phyloP scores from a whole-genome alignment of 371 early-diverging fungal species.

The Mucor indicus region DNA sequence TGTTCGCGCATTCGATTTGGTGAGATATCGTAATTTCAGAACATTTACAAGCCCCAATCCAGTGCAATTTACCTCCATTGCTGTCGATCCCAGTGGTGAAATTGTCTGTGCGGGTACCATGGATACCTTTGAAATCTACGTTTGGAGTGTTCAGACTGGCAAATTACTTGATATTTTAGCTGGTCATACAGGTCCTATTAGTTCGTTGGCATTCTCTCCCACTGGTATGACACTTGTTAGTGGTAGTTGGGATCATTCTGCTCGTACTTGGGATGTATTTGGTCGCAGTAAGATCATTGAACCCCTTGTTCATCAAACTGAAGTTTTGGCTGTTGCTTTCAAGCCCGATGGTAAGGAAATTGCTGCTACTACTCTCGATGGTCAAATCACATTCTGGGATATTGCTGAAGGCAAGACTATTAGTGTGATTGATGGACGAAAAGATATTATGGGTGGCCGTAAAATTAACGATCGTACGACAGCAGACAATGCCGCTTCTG shows the following conservation, averaged over 20 bases:
- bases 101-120: slow-evolving; percentile 94
- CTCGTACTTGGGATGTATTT: slow-evolving; percentile 94
- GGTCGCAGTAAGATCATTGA: slow-evolving; percentile 81
- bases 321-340: slow-evolving; percentile 88
- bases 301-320: slow-evolving; percentile 74
- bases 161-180: slow-evolving; percentile 90
- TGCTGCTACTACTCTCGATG: slow-evolving; percentile 88
- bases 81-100: slow-evolving; percentile 96
- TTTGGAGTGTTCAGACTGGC: slow-evolving; percentile 98
- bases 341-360: slow-evolving; percentile 90
- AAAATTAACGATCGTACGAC: slow-evolving; percentile 71
- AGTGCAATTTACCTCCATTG: slow-evolving; percentile 89
- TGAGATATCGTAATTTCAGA: slow-evolving; percentile 96
- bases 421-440: slow-evolving; percentile 84
- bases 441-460: slow-evolving; percentile 91
- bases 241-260: slow-evolving; percentile 94
- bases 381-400: slow-evolving; percentile 93
- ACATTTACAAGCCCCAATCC: slow-evolving; percentile 97
- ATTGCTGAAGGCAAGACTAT: slow-evolving; percentile 63
- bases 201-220: slow-evolving; percentile 83
- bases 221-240: slow-evolving; percentile 73
- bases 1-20: slow-evolving; percentile 94
- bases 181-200: slow-evolving; percentile 94
- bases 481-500: slow-evolving; percentile 81
- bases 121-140: slow-evolving; percentile 94